phyloP scores from a whole-genome alignment of 78 protist genomes.

The Dictyostelium brefeldianum region DNA sequence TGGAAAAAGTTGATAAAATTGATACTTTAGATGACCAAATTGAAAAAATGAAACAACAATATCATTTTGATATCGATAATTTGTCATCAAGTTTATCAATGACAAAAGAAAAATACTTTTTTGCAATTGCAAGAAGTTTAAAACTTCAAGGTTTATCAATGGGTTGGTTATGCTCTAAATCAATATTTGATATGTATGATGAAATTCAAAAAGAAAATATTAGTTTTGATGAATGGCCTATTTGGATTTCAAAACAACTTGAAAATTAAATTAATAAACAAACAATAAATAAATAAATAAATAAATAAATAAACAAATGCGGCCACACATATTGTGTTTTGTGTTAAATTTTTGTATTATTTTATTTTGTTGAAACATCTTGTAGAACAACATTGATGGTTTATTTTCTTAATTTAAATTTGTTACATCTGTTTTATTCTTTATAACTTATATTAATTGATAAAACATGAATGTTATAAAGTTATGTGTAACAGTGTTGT shows the following conservation, averaged over 20 bases:
- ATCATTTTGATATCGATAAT: background rate
- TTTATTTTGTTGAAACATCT: too few relatives aligned
- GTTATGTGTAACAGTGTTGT: too few relatives aligned
- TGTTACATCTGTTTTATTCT: too few relatives aligned
- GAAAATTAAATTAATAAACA: constrained; percentile 8
- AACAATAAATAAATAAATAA: background rate
- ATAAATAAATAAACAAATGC: background rate
- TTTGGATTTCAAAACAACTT: constrained; percentile 56
- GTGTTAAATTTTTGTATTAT: too few relatives aligned
- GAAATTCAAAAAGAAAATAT: background rate
- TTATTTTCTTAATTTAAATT: too few relatives aligned
- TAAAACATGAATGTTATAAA: too few relatives aligned
- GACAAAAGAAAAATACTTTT: constrained; percentile 31
- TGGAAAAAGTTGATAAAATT: background rate
- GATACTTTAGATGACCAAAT: background rate
- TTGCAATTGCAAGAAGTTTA: constrained; percentile 46
- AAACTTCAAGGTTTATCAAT: constrained; percentile 41
- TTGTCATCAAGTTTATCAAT: background rate
- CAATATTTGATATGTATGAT: constrained; percentile 60
- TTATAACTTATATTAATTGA: too few relatives aligned
- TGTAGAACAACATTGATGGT: too few relatives aligned
- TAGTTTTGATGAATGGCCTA: constrained; percentile 55
- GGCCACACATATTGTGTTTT: too few relatives aligned
- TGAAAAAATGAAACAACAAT: constrained; percentile 5
- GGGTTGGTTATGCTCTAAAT: background rate